phyloP scores from a whole-genome alignment of 2,329 filamentous ascomycete genomes.

The Colletotrichum endophyticum region DNA sequence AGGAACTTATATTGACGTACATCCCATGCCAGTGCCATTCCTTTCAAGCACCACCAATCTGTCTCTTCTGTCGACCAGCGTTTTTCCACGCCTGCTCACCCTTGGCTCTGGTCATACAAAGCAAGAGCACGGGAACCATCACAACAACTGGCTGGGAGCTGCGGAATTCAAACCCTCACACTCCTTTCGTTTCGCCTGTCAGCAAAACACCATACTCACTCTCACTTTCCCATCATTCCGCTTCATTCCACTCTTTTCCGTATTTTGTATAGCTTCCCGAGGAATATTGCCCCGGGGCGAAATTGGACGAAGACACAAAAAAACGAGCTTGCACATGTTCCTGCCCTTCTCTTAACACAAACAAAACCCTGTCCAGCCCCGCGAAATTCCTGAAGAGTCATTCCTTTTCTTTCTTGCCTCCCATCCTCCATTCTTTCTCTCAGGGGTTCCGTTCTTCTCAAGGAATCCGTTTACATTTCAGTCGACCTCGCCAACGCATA shows the following conservation, averaged over 20 bases:
- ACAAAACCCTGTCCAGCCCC: slow-evolving; percentile 20
- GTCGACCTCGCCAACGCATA: neutral
- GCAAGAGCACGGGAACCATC: neutral
- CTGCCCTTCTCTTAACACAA: neutral
- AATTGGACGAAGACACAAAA: neutral
- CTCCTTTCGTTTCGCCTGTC: neutral
- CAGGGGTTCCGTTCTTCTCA: slow-evolving; percentile 14
- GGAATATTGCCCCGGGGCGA: neutral
- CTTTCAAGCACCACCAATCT: neutral
- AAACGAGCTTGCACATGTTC: neutral
- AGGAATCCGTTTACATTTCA: slow-evolving; percentile 23
- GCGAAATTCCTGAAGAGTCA: slow-evolving; percentile 21
- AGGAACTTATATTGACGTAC: slow-evolving; percentile 23
- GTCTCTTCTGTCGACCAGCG: neutral
- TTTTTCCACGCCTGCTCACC: neutral
- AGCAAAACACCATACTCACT: slow-evolving; percentile 2
- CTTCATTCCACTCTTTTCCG: slow-evolving; percentile 10
- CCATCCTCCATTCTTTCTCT: slow-evolving; percentile 20
- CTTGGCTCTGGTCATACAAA: neutral
- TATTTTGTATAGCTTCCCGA: neutral
- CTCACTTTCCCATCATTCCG: slow-evolving; percentile 18
- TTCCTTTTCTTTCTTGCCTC: slow-evolving; percentile 22
- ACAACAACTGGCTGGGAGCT: neutral
- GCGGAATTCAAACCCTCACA: slow-evolving; percentile 5
- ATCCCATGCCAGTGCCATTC: slow-evolving; percentile 16